Evolutionary conservation across 108 stramenopile species (phyloP).

Genomic region (Stephanodiscus triporus): DNA sequence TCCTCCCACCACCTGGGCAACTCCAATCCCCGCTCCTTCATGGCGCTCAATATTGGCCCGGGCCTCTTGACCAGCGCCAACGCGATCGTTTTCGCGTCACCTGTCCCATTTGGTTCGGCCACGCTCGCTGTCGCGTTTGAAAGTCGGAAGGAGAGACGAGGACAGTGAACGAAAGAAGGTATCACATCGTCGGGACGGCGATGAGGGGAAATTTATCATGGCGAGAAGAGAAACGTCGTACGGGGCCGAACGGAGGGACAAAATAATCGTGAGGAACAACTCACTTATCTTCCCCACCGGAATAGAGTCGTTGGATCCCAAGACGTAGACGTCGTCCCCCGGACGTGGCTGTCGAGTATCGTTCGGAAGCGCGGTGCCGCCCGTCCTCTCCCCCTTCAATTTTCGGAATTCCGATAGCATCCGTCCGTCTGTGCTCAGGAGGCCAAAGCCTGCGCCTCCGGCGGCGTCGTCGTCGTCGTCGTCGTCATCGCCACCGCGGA

Average conservation of each 20-base stretch:
- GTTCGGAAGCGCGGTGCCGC: conserved; percentile 37
- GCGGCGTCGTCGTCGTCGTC: conserved; percentile 24
- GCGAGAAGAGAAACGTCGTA: not conserved
- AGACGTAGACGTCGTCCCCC: conserved; percentile 63
- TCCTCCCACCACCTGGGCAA: conserved; percentile 54
- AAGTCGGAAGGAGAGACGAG: not conserved
- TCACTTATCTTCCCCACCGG: conserved; percentile 68
- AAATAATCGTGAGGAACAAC: not conserved
- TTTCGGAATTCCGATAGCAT: conserved; percentile 27
- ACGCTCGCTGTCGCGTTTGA: conserved; percentile 37
- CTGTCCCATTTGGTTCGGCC: conserved; percentile 76
- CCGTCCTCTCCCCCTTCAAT: conserved; percentile 36
- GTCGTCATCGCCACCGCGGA: conserved; percentile 37
- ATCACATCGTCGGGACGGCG: no score
- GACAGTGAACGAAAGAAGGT: no score
- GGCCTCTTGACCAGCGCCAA: conserved; percentile 70
- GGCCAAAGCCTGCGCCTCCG: conserved; percentile 9
- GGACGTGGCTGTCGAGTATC: conserved; percentile 58
- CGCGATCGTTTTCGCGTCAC: conserved; percentile 55
- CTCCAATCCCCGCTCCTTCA: conserved; percentile 65
- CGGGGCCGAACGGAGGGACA: not conserved
- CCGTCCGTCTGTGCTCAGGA: conserved; percentile 28
- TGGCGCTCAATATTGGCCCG: conserved; percentile 63
- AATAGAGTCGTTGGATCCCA: conserved; percentile 79
- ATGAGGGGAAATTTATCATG: no score